Conservation (phyloP, 2,329 filamentous ascomycete genomes). For the Aaosphaeria arxii region DNA sequence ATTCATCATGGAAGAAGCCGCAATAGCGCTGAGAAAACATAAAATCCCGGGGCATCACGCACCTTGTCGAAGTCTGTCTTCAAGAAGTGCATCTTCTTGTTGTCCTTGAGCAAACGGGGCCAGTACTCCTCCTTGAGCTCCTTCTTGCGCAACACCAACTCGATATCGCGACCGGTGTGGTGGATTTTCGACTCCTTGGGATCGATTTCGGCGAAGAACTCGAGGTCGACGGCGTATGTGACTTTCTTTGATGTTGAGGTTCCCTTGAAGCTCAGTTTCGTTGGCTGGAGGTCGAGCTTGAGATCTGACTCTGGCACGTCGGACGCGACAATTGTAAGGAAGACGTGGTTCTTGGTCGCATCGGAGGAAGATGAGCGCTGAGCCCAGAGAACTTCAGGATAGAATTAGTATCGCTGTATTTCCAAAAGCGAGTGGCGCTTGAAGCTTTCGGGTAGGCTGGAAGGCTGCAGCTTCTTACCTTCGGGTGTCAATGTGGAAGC, state of each 20-base stretch:
- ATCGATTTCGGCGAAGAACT: slow-evolving; percentile 91
- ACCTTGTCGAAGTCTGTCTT: slow-evolving; percentile 99
- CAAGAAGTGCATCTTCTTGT: slow-evolving; percentile 87
- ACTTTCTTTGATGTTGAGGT: slow-evolving; percentile 80
- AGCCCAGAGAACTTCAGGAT: slow-evolving; percentile 82
- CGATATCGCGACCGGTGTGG: slow-evolving; percentile 84
- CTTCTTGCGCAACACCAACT: slow-evolving; percentile 95
- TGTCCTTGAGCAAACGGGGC: slow-evolving; percentile 89
- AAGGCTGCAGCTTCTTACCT: slow-evolving; percentile 33
- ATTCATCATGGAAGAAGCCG: neutral
- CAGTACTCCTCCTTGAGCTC: slow-evolving; percentile 92
- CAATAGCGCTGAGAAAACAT: neutral
- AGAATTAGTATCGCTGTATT: neutral
- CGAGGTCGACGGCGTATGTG: slow-evolving; percentile 80
- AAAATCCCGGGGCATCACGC: slow-evolving; percentile 19
- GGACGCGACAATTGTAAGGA: slow-evolving; percentile 84
- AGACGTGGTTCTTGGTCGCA: slow-evolving; percentile 87
- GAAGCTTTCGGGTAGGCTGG: neutral
- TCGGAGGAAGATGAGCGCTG: slow-evolving; percentile 86
- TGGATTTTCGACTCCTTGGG: slow-evolving; percentile 76
- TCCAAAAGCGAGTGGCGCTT: neutral
- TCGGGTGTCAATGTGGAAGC: slow-evolving; percentile 34
- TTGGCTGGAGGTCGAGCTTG: slow-evolving; percentile 80
- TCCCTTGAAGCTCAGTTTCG: slow-evolving; percentile 75
- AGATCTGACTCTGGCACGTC: slow-evolving; percentile 75